Evolutionary conservation across 2,329 filamentous ascomycete species (phyloP), one percentile per base, ranked within the genome.

Genomic region (Paecilomyces sp.): DNA sequence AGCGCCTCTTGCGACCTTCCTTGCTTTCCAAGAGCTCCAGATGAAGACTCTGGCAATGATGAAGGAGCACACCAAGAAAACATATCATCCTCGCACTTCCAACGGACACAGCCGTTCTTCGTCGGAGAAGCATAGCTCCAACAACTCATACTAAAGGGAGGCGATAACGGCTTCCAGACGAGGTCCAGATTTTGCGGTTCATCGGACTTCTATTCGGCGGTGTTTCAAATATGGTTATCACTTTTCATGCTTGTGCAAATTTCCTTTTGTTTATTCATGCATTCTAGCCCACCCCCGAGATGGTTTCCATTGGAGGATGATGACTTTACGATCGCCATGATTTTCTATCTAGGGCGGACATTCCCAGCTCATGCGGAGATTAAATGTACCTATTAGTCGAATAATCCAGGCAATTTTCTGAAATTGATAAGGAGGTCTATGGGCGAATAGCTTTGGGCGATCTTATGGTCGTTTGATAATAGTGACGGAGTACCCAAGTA

Each of bases 1-100:
- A n/a, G 77, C 76, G 1, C 69, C 75, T 0, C 56, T 70, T 9
- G 66, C 67, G n/a, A 74, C 74, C 1, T 71, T 78, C 15, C 60
- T 72, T 18, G 71, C 71, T 2, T 76, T 78, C 47, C 70, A 77
- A 55, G 69, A 74, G 30, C 62, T 79, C 9, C 71, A 73, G 59
- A 63, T 71, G 60, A 67, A 67, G 47, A 68, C 70, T 3, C 61
- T 76, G 25, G 62, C 65, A 13, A 59, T 69, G 52, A 75, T 77
- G 68, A 69, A 69, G 51, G 64, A 70, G 12, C 67, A 69, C n/a
- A 66, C 68, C 36, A 61, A 67, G 57, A 67, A 64, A 59, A 66
- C 41, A 2, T 47, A 59, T 11, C 58, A 66, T 54, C 61, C 61
- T 53, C 58, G 58, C 0, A 62, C 59, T 50, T 57, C 56, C 25